Conservation (phyloP, 2,329 filamentous ascomycete genomes). For the Fusarium sp. region DNA sequence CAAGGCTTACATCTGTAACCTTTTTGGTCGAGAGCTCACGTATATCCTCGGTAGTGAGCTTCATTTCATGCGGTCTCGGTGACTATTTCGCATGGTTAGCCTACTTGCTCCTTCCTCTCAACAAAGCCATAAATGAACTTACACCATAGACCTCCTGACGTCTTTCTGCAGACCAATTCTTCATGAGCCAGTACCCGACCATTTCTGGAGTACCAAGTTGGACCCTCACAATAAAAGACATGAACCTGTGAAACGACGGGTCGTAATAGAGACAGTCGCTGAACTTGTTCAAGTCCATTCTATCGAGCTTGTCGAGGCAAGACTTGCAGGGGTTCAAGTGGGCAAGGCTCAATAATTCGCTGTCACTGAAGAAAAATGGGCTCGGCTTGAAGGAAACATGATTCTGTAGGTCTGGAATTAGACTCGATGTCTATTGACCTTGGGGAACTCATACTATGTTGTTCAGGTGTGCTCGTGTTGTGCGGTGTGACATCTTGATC, state of each 20-base stretch:
- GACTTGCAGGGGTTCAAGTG: no score
- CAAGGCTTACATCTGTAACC: background rate
- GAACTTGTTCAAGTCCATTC: background rate
- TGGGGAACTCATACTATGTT: background rate
- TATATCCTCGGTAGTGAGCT: no score
- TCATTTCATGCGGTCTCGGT: background rate
- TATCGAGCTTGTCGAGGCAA: background rate
- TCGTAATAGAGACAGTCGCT: background rate
- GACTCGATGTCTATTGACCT: background rate
- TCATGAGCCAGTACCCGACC: background rate
- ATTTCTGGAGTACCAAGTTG: background rate
- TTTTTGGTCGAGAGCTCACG: background rate
- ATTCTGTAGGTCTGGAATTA: background rate
- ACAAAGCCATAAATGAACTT: background rate
- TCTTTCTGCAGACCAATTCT: background rate
- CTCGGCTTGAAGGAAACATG: background rate
- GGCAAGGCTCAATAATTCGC: background rate
- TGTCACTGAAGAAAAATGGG: background rate
- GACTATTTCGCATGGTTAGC: background rate
- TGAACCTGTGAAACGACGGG: background rate
- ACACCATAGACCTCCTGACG: background rate
- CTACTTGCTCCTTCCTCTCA: background rate
- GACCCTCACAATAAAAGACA: background rate
- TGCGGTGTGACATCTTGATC: no score
- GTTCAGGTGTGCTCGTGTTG: no score